Evolutionary conservation across 208 protist species (phyloP), one percentile per base, ranked within the genome.

Genomic region (Trypanosoma brucei): DNA sequence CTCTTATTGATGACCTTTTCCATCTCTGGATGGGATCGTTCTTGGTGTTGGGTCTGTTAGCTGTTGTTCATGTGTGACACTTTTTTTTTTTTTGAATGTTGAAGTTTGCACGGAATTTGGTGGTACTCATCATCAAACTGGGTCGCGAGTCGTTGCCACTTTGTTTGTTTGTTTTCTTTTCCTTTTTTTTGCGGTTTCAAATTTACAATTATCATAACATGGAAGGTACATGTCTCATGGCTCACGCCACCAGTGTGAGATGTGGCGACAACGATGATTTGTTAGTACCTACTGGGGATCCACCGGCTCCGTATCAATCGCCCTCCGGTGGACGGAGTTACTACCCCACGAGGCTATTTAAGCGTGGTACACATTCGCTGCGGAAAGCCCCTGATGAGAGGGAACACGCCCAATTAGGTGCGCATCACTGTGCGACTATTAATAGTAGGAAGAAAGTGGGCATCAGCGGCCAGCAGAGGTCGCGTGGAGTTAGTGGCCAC

Each of bases 271-370:
- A 9, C 39, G n/a, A 49, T 5, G 14, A 34, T 54, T 31, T 45
- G 48, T 3, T 35, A 6, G 51, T 55, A 51, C 6, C 11, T 46
- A 46, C 1, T 65, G 59, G 55, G 14, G 66, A 52, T 40, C 33
- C 31, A n/a, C 38, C 22, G 30, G 14, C 52, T 48, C 35, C 52
- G 0, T 67, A 66, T 68, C 1, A 57, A n/a, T 67, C 55, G 50
- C 44, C 70, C 14, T 76, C 68, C 46, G 78, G 72, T 34, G 75
- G 67, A 4, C 70, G 65, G 55, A 79, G 62, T 45, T 78, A 75
- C 58, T 82, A 84, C 42, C 75, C 81, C 38, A 80, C 78, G 13
- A 80, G 44, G 14, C 55, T 73, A 30, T 78, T 80, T 56, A 79
- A 80, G 49, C 75, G 72, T 55, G 40, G 52, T 58, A 9, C 52